Base-by-base conservation (phyloP, 129 eudicot genomes). In the Artemisia annua region DNA sequence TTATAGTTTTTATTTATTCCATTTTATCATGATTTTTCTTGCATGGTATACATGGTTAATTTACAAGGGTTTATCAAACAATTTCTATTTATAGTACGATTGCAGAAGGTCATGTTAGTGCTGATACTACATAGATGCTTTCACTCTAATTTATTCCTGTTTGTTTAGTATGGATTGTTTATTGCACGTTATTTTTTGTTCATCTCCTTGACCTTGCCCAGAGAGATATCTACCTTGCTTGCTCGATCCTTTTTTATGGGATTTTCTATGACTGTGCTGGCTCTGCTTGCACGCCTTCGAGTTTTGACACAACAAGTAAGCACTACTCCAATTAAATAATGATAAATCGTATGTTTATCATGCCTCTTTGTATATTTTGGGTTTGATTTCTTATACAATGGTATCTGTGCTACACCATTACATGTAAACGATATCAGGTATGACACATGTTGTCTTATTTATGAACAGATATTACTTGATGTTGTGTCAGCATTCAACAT, bases 251-350 rank as follows among this genome's bases (percentile, higher is more conserved):
- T 90, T 78, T 94, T 94, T 71, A 82, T 83, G 91, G 88, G 91
- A 19, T 90, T 94, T 71, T 90, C 88, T 22, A 66, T 85, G 55
- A 81, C 89, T 19, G 46, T 81, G 55, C 73, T 83, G 73, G 90
- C 94, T 68, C 65, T 94, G 84, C 93, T 94, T 79, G 93, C 89
- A 51, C 97, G 99, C 20, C 78, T 94, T 50, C 85, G 96, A 83
- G 90, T 85, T 71, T 78, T 95, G 85, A 83, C 92, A 85, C 97
- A 95, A 53, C 98, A 94, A 78, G 99, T 90, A 90, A 83, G 91
- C 73, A 72, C 10, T 64, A 11, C 55, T 54, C 51, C 70, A 26
- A 2, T 67, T 5, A n/a, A n/a, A n/a, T 50, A 32, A 22, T 74
- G 53, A 32, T 39, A 39, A 30, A 16, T 15, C 16, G 18, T 64